Percentiles rank a stretch among this genome's conserved stretches.
These are phyloP conservation scores for Puccinia triticina DNA, from an alignment of 1,284 basidiomycete genomes.

Conservation along the genomic window DNA sequence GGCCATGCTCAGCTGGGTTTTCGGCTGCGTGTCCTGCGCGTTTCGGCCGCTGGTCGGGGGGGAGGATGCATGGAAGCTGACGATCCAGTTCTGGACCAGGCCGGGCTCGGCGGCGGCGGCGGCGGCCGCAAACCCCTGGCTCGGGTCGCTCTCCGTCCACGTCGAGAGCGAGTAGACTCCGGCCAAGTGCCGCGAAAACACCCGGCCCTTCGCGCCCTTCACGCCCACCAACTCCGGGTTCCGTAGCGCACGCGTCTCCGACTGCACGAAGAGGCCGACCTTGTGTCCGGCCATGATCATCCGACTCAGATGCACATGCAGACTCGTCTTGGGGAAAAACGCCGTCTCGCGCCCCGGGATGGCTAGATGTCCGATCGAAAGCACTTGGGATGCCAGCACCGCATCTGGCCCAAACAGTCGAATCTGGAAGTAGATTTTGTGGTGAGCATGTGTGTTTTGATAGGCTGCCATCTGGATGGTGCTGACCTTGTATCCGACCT, in stretches of 20 bases:
- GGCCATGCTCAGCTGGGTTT: slow-evolving; percentile 26
- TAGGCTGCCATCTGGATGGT: background rate
- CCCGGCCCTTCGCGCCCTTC: slow-evolving; percentile 8
- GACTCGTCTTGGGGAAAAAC: slow-evolving; percentile 58
- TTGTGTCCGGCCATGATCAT: slow-evolving; percentile 58
- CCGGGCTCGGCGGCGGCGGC: background rate
- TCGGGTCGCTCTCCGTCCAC: slow-evolving; percentile 59
- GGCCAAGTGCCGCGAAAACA: slow-evolving; percentile 58
- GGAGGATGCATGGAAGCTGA: slow-evolving; percentile 23
- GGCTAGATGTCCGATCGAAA: slow-evolving; percentile 37
- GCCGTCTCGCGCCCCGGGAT: slow-evolving; percentile 56
- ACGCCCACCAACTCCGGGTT: slow-evolving; percentile 55
- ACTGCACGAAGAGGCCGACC: slow-evolving; percentile 59
- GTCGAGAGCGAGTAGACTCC: slow-evolving; percentile 59
- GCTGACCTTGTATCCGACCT: slow-evolving; percentile 44
- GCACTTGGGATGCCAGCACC: slow-evolving; percentile 32
- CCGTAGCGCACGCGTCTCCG: slow-evolving; percentile 59
- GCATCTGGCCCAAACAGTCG: slow-evolving; percentile 42
- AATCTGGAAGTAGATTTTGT: background rate
- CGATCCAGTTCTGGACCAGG: slow-evolving; percentile 34
- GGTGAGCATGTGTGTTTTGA: background rate
- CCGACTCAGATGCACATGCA: slow-evolving; percentile 58
- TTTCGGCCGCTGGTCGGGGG: background rate
- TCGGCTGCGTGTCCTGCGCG: background rate
- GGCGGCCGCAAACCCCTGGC: background rate